Evolutionary conservation across 768 basidiomycete species (phyloP).

Genomic region (Xerocomellus dryophilus): DNA sequence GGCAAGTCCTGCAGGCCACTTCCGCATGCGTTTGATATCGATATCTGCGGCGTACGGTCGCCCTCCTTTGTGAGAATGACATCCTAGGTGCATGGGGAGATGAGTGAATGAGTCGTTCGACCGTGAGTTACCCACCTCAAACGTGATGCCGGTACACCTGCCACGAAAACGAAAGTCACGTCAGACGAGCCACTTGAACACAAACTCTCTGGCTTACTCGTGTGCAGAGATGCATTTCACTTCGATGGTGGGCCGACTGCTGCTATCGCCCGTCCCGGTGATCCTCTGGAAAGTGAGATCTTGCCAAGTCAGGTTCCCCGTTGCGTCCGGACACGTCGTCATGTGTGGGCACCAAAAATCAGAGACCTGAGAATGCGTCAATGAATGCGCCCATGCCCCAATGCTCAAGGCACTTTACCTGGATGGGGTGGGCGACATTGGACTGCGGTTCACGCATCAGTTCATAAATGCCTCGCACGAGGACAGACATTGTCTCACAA

Average conservation of each 20-base stretch:
- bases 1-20: background rate
- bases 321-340: background rate
- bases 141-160: constrained; percentile 1
- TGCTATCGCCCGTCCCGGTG: constrained; percentile 6
- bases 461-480: background rate
- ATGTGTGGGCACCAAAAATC: constrained; percentile 9
- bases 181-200: background rate
- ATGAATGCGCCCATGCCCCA: background rate
- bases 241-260: background rate
- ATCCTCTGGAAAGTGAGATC: constrained; percentile 8
- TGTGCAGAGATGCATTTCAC: background rate
- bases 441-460: constrained; percentile 1
- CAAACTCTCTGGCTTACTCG: background rate
- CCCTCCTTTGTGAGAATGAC: constrained; percentile 8
- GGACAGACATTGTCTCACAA: constrained; percentile 1
- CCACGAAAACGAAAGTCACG: background rate
- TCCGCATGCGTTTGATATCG: constrained; percentile 7
- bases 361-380: background rate
- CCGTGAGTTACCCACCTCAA: constrained; percentile 8
- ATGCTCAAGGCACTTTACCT: constrained; percentile 2
- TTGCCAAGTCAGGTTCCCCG: constrained; percentile 5
- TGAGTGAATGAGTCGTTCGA: background rate
- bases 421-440: constrained; percentile 2
- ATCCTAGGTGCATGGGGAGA: background rate
- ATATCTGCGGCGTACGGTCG: background rate